Percentiles rank a stretch among this genome's conserved stretches.
These are phyloP conservation scores for Talaromyces sp. DNA, from an alignment of 2,329 filamentous ascomycete genomes.

Conservation along the genomic window DNA sequence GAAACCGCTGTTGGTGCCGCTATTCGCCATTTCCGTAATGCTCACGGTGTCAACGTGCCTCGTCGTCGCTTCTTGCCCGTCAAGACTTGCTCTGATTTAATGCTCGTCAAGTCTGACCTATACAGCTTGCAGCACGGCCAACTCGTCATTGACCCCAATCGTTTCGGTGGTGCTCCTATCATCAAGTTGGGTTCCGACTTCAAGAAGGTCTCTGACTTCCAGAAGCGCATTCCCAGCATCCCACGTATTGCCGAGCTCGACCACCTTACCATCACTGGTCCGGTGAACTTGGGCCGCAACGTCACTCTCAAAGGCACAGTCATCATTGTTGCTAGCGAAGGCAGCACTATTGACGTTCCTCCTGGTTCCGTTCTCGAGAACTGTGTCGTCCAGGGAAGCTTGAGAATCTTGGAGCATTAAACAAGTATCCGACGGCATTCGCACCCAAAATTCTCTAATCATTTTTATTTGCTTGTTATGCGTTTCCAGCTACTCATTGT, in stretches of 20 bases:
- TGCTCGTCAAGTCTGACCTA: conserved; percentile 99
- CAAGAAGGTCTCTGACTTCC: conserved; percentile 92
- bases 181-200: conserved; percentile 99
- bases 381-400: conserved; percentile 95
- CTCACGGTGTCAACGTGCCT: conserved; percentile 97
- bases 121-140: conserved; percentile 99
- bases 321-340: conserved; percentile 97
- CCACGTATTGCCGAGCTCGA: conserved; percentile 51
- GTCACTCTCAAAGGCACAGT: conserved; percentile 96
- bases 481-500: not conserved
- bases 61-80: conserved; percentile 97
- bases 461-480: not conserved
- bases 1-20: conserved; percentile 98
- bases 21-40: conserved; percentile 98
- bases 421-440: not conserved
- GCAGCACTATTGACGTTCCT: conserved; percentile 95
- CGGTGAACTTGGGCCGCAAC: conserved; percentile 92
- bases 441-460: not conserved
- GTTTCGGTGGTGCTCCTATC: conserved; percentile 92
- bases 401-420: conserved; percentile 69
- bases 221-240: conserved; percentile 51
- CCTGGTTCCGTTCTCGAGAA: conserved; percentile 97
- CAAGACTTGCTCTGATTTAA: conserved; percentile 99
- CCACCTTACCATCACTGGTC: conserved; percentile 95
- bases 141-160: conserved; percentile 92